phyloP scores from a whole-genome alignment of 768 basidiomycete species.

The Pisolithus tinctorius region DNA sequence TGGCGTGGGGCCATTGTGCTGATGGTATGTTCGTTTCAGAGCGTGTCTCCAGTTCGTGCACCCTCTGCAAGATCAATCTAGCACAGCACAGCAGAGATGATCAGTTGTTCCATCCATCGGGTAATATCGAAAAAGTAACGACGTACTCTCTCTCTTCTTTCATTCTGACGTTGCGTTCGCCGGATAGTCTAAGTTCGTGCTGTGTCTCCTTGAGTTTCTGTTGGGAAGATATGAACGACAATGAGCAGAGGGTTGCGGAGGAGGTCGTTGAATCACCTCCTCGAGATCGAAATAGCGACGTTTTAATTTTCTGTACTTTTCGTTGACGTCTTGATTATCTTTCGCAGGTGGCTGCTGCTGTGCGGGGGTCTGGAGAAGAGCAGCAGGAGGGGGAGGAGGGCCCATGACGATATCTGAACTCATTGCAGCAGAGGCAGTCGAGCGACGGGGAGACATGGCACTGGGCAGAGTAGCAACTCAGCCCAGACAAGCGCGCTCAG shows the following conservation, averaged over 20 bases:
- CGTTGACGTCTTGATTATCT: constrained; percentile 41
- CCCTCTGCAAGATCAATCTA: constrained; percentile 54
- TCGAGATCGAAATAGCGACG: constrained; percentile 61
- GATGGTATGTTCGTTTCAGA: constrained; percentile 25
- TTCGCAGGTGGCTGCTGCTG: constrained; percentile 21
- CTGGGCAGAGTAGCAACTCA: constrained; percentile 22
- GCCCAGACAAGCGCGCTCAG: constrained; percentile 16
- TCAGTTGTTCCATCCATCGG: background rate
- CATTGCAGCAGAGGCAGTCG: constrained; percentile 26
- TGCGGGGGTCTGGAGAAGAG: constrained; percentile 19
- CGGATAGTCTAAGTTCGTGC: constrained; percentile 51
- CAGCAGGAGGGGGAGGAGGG: constrained; percentile 35
- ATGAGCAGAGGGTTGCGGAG: background rate
- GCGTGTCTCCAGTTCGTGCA: constrained; percentile 51
- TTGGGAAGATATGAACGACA: constrained; percentile 16
- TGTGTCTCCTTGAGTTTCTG: constrained; percentile 58
- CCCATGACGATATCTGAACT: constrained; percentile 46
- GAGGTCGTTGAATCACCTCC: constrained; percentile 39
- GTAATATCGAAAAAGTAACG: background rate
- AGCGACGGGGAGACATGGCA: constrained; percentile 15
- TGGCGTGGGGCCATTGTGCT: constrained; percentile 33
- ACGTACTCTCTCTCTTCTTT: constrained; percentile 59
- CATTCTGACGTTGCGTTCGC: constrained; percentile 57
- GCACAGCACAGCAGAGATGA: constrained; percentile 8
- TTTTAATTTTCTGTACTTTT: constrained; percentile 64